Evolutionary conservation across 2,329 filamentous ascomycete genomes (phyloP), one percentile per base, ranked within the genome.

Genomic region (Sporothrix humicola): DNA sequence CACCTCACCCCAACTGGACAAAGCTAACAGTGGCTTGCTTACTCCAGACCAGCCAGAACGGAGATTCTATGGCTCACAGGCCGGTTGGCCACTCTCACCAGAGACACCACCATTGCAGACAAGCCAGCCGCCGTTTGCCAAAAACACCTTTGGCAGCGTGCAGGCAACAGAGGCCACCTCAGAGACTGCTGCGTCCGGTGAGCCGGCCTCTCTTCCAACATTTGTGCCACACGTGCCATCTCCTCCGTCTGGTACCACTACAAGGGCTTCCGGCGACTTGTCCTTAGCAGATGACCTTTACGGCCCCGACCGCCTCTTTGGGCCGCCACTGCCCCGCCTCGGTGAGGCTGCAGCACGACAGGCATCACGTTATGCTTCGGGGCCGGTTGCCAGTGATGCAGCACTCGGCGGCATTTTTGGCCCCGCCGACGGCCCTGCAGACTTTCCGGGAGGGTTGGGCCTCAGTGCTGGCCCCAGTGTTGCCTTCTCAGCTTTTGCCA

Each of bases 281-380:
- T 77, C 80, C 31, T 76, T 81, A 61, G 83, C 85, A 42, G 76
- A 81, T 68, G 84, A 86, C 73, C 79, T 84, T 44, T 84, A 86
- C 81, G 84, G 83, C 2, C 82, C 83, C 7, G 82, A 85, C 63
- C 81, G 82, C 72, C 79, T 83, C 15, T 82, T 81, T 76, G 80
- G 80, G 5, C 80, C 81, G 37, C 80, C 79, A 50, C 76, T 79
- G n/a, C 73, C 77, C 20, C 78, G 75, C 69, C 2, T 13, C 3
- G n/a, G 23, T 6, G 13, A 12, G 12, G 59, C 37, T 12, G 31
- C 13, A 31, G 1, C 37, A 31, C n/a, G 20, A 15, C 42, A 37
- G 8, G 23, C 42, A 3, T 42, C 37, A n/a, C 59, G n/a, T 26
- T 37, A 59, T 59, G 13, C 56, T 17, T 26, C 56, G 26, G 23